Conservation (phyloP, 148 eudicot species). For the Gaultheria prostrata region DNA sequence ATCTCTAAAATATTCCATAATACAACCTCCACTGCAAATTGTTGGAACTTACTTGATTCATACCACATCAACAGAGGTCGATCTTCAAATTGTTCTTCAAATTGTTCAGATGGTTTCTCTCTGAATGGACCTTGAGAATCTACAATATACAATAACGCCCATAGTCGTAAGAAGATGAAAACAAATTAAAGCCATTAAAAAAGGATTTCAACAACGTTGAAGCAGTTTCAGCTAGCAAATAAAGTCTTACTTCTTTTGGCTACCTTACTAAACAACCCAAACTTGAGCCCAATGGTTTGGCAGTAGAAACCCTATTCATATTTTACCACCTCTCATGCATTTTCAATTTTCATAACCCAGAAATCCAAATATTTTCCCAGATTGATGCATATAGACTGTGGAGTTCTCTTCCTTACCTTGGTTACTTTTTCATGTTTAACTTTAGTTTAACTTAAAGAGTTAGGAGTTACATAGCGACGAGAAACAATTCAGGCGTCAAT, state of each 20-base stretch:
- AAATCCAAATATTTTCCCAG: neutral
- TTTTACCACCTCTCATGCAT: neutral
- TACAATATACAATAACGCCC: neutral
- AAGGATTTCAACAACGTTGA: neutral
- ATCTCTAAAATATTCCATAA: neutral
- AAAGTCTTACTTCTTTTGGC: neutral
- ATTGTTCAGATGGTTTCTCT: neutral
- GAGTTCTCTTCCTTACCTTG: neutral
- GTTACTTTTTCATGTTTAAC: neutral
- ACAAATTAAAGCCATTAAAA: neutral
- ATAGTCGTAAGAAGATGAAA: neutral
- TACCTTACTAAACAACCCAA: neutral
- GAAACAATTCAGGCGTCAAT: neutral
- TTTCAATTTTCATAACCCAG: neutral
- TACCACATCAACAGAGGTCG: slow-evolving; percentile 10
- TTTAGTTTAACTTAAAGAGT: neutral
- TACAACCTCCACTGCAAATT: neutral
- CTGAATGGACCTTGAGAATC: neutral
- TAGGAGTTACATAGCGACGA: neutral
- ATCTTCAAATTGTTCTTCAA: slow-evolving; percentile 12
- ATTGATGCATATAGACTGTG: neutral
- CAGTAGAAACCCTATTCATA: neutral
- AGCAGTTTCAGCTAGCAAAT: neutral
- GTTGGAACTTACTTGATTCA: slow-evolving; percentile 14
- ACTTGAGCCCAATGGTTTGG: neutral